Percentiles rank a stretch among this genome's conserved stretches.
Evolutionary conservation across 352 stramenopile species (phyloP).

Genomic region (Blastocystis sp.): DNA sequence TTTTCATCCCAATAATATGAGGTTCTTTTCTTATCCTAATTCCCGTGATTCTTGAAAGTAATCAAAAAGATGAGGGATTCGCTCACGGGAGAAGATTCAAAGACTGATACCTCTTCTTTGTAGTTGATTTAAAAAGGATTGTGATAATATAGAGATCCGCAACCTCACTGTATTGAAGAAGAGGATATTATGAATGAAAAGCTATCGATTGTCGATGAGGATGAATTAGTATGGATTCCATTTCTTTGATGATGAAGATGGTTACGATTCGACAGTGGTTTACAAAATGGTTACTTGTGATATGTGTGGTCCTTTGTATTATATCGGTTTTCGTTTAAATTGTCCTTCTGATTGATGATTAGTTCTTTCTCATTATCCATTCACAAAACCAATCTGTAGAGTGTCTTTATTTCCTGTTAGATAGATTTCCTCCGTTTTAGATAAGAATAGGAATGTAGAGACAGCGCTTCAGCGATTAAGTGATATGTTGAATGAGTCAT

Average conservation of each 20-base stretch:
- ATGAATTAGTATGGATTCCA: neutral
- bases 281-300: neutral
- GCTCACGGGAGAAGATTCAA: neutral
- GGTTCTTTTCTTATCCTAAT: too few species aligned
- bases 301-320: neutral
- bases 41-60: too few species aligned
- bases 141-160: neutral
- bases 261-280: neutral
- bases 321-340: neutral
- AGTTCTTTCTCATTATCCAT: conserved; percentile 59
- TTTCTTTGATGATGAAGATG: neutral
- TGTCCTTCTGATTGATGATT: neutral
- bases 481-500: neutral
- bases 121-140: neutral
- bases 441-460: neutral
- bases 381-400: neutral
- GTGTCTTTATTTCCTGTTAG: neutral
- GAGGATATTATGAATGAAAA: neutral
- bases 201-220: neutral
- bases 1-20: neutral
- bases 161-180: neutral
- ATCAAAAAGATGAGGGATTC: neutral
- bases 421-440: conserved; percentile 10
- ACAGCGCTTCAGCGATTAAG: neutral
- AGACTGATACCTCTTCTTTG: neutral